phyloP scores from a whole-genome alignment of 441 rosid genomes.

The Sinapis alba region DNA sequence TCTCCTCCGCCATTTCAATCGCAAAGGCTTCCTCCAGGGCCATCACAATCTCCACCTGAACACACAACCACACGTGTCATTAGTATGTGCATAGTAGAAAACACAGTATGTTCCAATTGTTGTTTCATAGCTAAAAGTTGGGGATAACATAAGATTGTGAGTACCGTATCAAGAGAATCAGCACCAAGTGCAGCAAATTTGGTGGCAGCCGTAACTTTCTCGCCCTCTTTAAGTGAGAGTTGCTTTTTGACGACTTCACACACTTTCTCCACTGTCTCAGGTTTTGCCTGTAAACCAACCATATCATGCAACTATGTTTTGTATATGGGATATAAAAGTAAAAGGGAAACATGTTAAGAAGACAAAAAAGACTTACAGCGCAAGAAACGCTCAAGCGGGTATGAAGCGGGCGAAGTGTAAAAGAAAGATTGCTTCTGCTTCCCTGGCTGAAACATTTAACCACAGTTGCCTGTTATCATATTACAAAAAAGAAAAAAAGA shows the following conservation, averaged over 20 bases:
- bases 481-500: slow-evolving; percentile 1
- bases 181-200: slow-evolving; percentile 75
- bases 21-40: slow-evolving; percentile 75
- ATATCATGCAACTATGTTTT: not conserved
- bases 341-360: no score
- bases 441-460: slow-evolving; percentile 44
- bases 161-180: slow-evolving; percentile 89
- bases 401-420: slow-evolving; percentile 45
- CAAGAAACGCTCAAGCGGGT: slow-evolving; percentile 49
- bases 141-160: not conserved
- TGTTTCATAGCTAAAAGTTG: not conserved
- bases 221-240: slow-evolving; percentile 52
- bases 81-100: not conserved
- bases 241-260: slow-evolving; percentile 73
- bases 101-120: no score
- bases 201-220: slow-evolving; percentile 50
- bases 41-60: slow-evolving; percentile 89
- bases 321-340: no score
- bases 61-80: not conserved
- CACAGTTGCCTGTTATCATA: slow-evolving; percentile 47
- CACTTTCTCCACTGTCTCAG: slow-evolving; percentile 77
- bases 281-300: slow-evolving; percentile 61
- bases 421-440: slow-evolving; percentile 63
- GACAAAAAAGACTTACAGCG: slow-evolving; percentile 33
- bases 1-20: slow-evolving; percentile 70